Base-by-base conservation (phyloP, 2,329 filamentous ascomycete genomes). In the Epichloe gansuensis region DNA sequence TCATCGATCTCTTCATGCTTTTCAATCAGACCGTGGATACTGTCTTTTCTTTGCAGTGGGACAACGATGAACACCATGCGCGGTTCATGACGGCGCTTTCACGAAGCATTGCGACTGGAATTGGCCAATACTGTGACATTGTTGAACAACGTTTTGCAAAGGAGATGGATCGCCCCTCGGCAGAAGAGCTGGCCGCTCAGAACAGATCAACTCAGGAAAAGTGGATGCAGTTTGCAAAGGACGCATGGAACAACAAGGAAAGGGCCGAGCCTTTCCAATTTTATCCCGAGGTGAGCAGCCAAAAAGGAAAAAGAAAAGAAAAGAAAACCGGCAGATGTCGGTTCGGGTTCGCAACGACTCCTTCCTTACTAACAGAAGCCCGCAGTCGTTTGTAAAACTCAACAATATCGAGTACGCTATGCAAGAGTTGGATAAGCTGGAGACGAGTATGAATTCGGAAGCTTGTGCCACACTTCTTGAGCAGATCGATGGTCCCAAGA, bases 331-430 rank as follows among this genome's bases (percentile, higher is more conserved):
- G 27, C 7, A 38, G 23, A 12, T 6, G 2, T 47, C 49, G 23
- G n/a, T 7, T n/a, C 4, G 39, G 23, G n/a, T 7, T n/a, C 4
- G 39, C 27, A 15, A 11, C 9, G 41, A 31, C 42, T 12, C 25
- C 11, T 34, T 43, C 49, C 42, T 48, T 55, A 54, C 67, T 71
- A 61, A 71, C 58, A 50, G 13, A 5, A 13, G 45, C 44, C 35
- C 42, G n/a, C 59, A 95, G 87, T 96, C 90, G 5, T 86, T 98
- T 61, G 89, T 98, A 56, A 98, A 97, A 69, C 78, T 98, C 59
- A 98, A 98, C 74, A 95, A 98, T 63, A 84, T 98, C 57, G 91
- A 96, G 68, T 97, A 89, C 68, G 91, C 90, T 5, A 89, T 95
- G 70, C 80, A 89, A 52, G 88, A 95, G 63, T 77, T 98, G 50